A percentile compares a stretch with the other conserved stretches of the same genome.
Conservation (phyloP, 2,329 filamentous ascomycete species). For the Nakataea oryzae region DNA sequence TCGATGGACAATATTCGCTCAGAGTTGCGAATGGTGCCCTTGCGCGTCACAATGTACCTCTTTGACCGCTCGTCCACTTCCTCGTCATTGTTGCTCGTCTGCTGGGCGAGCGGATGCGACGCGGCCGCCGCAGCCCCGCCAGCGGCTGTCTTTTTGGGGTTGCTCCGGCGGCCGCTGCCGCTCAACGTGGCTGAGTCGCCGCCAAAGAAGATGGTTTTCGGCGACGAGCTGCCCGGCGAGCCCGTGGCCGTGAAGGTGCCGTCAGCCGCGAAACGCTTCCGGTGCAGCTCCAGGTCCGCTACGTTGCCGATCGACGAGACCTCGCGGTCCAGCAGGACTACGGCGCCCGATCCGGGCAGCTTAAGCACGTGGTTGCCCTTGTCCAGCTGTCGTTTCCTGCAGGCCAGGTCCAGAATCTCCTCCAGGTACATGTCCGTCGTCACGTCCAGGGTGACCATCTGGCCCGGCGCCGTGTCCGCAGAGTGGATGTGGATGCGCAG, state of each 20-base stretch:
- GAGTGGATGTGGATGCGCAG: constrained; percentile 62
- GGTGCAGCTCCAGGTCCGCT: constrained; percentile 63
- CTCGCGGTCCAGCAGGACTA: constrained; percentile 66
- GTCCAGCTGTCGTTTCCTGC: constrained; percentile 67
- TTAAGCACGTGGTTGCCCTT: constrained; percentile 73
- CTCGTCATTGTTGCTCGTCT: constrained; percentile 49
- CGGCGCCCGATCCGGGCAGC: constrained; percentile 61
- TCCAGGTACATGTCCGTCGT: constrained; percentile 77
- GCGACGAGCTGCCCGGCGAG: constrained; percentile 59
- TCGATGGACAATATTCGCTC: constrained; percentile 71
- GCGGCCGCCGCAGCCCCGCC: background rate
- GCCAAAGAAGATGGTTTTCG: constrained; percentile 45
- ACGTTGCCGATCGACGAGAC: constrained; percentile 70
- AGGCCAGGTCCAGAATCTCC: constrained; percentile 70
- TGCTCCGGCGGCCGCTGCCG: constrained; percentile 1
- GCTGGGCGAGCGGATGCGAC: constrained; percentile 54
- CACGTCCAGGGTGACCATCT: constrained; percentile 62
- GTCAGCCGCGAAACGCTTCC: constrained; percentile 66
- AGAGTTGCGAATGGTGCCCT: constrained; percentile 71
- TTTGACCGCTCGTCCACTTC: constrained; percentile 52
- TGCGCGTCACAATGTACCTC: constrained; percentile 70
- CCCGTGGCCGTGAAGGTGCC: constrained; percentile 55
- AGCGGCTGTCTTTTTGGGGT: background rate
- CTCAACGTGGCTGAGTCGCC: background rate
- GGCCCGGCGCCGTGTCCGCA: constrained; percentile 60